Evolutionary conservation across 2,329 filamentous ascomycete genomes (phyloP).

Genomic region (Aspergillus hiratsukae): DNA sequence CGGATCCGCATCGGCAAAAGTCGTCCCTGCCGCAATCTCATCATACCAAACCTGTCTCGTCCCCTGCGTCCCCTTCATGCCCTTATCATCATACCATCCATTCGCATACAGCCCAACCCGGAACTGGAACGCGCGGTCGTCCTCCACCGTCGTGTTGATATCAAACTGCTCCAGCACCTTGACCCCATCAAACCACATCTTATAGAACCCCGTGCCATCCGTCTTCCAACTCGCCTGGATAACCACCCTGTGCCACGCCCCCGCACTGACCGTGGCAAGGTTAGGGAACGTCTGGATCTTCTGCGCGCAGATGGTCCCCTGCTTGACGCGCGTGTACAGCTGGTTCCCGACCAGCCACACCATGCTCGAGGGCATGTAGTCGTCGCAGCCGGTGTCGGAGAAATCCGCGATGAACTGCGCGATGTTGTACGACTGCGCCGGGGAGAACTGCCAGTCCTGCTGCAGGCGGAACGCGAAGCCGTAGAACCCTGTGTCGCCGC

Average conservation of each 20-base stretch:
- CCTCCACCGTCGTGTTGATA: slow-evolving; percentile 44
- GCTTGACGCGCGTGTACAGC: slow-evolving; percentile 43
- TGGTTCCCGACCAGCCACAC: slow-evolving; percentile 44
- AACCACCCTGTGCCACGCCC: slow-evolving; percentile 46
- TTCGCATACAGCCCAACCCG: slow-evolving; percentile 49
- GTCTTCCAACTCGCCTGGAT: slow-evolving; percentile 46
- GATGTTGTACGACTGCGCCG: slow-evolving; percentile 45
- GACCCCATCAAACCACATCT: slow-evolving; percentile 46
- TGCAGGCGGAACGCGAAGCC: slow-evolving; percentile 50
- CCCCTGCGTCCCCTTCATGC: slow-evolving; percentile 38
- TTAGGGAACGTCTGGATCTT: slow-evolving; percentile 27
- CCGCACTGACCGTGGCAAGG: slow-evolving; percentile 39
- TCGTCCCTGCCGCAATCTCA: slow-evolving; percentile 44
- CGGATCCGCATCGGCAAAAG: slow-evolving; percentile 39
- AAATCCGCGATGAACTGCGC: slow-evolving; percentile 52
- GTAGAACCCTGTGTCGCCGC: slow-evolving; percentile 46
- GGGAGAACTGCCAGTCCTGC: slow-evolving; percentile 44
- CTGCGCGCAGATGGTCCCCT: slow-evolving; percentile 37
- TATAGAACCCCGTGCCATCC: slow-evolving; percentile 43
- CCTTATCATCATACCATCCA: slow-evolving; percentile 44
- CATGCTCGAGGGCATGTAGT: slow-evolving; percentile 49
- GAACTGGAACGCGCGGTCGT: slow-evolving; percentile 44
- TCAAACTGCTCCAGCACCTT: slow-evolving; percentile 41
- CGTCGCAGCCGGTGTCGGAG: slow-evolving; percentile 40
- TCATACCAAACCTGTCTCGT: slow-evolving; percentile 50